These are phyloP conservation scores for Saturnispora quitensis DNA, from an alignment of 805 yeast genomes.

Conservation along the genomic window DNA sequence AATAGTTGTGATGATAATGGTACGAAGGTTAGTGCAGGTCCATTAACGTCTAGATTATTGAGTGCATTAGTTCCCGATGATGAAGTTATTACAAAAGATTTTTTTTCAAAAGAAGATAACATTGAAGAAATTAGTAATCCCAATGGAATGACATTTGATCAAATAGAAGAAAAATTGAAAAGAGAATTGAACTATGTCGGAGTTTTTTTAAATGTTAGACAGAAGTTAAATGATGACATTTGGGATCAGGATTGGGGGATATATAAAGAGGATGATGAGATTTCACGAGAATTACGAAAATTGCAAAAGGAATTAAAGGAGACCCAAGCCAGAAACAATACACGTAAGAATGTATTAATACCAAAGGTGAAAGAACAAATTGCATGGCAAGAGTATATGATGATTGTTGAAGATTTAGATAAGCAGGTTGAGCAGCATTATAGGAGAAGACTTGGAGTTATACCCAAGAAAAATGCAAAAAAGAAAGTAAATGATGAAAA, in stretches of 20 bases:
- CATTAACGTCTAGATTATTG: slow-evolving; percentile 72
- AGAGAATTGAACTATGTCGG: slow-evolving; percentile 88
- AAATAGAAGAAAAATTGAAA: slow-evolving; percentile 80
- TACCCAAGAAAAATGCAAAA: slow-evolving; percentile 54
- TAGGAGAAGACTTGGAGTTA: slow-evolving; percentile 67
- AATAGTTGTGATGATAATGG: slow-evolving; percentile 54
- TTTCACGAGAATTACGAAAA: slow-evolving; percentile 70
- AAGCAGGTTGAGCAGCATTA: slow-evolving; percentile 96
- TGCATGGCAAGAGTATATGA: slow-evolving; percentile 90
- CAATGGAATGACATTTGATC: slow-evolving; percentile 52
- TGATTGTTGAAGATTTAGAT: slow-evolving; percentile 86
- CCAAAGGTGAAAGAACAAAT: slow-evolving; percentile 79
- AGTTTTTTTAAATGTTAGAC: slow-evolving; percentile 59
- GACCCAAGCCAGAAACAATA: slow-evolving; percentile 54
- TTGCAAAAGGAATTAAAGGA: slow-evolving; percentile 61
- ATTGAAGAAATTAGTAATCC: slow-evolving; percentile 31
- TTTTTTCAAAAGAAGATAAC: slow-evolving; percentile 20
- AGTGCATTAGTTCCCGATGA: slow-evolving; percentile 63
- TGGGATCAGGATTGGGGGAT: slow-evolving; percentile 63
- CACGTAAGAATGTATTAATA: slow-evolving; percentile 52
- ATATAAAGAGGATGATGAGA: slow-evolving; percentile 87
- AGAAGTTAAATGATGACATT: slow-evolving; percentile 27
- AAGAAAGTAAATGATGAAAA: slow-evolving; percentile 22
- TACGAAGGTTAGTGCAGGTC: slow-evolving; percentile 72
- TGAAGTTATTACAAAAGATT: slow-evolving; percentile 10